Evolutionary conservation across 257 asterid species (phyloP).

Genomic region (Fraxinus americana): DNA sequence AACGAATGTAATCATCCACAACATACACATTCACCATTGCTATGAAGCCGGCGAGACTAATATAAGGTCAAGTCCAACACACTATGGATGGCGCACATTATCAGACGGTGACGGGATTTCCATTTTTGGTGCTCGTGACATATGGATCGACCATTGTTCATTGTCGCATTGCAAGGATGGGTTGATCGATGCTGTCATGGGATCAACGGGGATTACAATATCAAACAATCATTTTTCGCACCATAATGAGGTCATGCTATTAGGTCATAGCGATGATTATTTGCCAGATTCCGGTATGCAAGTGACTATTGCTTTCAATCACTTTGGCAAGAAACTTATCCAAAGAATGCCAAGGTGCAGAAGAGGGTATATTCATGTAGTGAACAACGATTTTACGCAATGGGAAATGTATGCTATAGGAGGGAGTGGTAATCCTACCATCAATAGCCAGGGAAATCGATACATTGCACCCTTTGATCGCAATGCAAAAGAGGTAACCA

Average conservation of each 20-base stretch:
- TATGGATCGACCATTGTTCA: conserved; percentile 79
- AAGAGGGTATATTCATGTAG: conserved; percentile 77
- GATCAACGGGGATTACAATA: conserved; percentile 67
- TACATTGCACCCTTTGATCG: conserved; percentile 63
- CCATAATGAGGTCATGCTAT: conserved; percentile 70
- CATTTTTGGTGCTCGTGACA: conserved; percentile 56
- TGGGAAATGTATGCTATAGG: conserved; percentile 94
- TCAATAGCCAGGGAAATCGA: conserved; percentile 78
- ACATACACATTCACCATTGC: conserved; percentile 66
- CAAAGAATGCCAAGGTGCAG: conserved; percentile 88
- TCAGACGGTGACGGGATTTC: conserved; percentile 83
- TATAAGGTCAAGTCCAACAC: conserved; percentile 69
- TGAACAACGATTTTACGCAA: conserved; percentile 70
- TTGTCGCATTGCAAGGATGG: conserved; percentile 75
- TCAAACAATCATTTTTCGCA: conserved; percentile 69
- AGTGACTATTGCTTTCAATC: conserved; percentile 75
- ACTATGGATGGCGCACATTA: conserved; percentile 56
- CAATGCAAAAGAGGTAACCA: conserved; percentile 68
- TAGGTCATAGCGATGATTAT: conserved; percentile 72
- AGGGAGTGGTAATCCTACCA: conserved; percentile 79
- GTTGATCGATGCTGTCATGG: conserved; percentile 69
- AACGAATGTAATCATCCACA: conserved; percentile 65
- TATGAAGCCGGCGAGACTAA: conserved; percentile 62
- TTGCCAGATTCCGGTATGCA: conserved; percentile 82
- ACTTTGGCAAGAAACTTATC: conserved; percentile 57